A percentile compares a stretch with the other conserved stretches of the same genome.
phyloP scores from a whole-genome alignment of 257 asterid species.

The Solanum commersonii region DNA sequence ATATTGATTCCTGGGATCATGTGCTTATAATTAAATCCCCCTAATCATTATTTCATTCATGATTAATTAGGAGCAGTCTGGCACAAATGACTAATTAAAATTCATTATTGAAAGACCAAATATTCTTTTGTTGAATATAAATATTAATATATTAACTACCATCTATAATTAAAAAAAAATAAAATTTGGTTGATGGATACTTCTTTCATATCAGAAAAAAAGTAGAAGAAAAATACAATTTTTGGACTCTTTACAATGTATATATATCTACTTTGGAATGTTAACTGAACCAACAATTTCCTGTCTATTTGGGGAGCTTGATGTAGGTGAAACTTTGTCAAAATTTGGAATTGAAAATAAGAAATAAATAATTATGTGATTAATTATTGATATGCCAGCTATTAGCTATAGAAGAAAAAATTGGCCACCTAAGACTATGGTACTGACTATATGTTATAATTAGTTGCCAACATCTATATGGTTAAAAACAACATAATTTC shows the following conservation, averaged over 20 bases:
- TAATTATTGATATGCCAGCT: background rate
- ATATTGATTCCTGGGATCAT: background rate
- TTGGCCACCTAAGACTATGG: background rate
- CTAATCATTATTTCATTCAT: background rate
- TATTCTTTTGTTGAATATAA: background rate
- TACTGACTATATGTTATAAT: background rate
- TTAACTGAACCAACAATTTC: background rate
- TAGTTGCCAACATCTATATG: background rate
- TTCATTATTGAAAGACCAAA: background rate
- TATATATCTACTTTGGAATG: background rate
- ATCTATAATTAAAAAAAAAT: background rate
- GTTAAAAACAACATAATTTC: background rate
- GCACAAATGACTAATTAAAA: background rate
- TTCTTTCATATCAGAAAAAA: background rate
- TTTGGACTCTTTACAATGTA: slow-evolving; percentile 1
- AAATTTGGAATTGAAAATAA: background rate
- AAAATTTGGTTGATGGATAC: background rate
- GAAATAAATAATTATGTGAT: background rate
- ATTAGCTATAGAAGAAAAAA: background rate
- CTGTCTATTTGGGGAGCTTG: background rate
- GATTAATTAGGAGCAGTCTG: background rate
- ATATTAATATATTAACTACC: background rate
- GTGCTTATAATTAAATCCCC: background rate
- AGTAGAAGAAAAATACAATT: background rate
- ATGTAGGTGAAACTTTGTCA: background rate